Base-by-base conservation (phyloP, 306 rosid species). In the Nissolia schottii region DNA sequence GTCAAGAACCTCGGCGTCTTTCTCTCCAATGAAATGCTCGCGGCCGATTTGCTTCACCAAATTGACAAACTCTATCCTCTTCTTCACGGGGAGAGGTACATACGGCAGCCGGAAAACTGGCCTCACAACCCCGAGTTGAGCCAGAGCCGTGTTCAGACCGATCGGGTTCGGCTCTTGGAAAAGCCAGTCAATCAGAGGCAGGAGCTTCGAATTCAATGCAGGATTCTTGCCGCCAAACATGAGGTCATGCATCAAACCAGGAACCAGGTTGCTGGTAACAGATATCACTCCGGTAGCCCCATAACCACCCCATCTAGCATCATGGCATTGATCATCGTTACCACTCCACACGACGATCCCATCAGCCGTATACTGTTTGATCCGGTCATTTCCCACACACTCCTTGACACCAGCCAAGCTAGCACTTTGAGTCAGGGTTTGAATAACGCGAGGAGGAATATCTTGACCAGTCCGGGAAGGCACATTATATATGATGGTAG, bases 51-150 rank as follows among this genome's bases (percentile, higher is more conserved):
- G 56, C 77, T 84, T 76, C 28, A 92, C 92, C 87, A 92, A 69
- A n/a, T 80, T 79, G 66, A 92, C 89, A 78, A 89, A 92, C 57
- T 92, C 96, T 29, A 56, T 28, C 78, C 97, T 83, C 79, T 92
- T 83, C n/a, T 79, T 88, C 69, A 87, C 85, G 28, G 84, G 88
- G 28, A 86, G 82, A 25, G 97, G 98, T 22, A 93, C 89, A 82
- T 90, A 90, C 1, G 98, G 98, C 20, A 93, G 83, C 91, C 97
- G 77, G 83, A 93, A 93, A 66, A 93, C 88, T 4, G 96, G 98
- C 77, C 88, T 89, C 55, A 85, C 87, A n/a, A 87, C 91, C 40
- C 98, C 96, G 16, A 91, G 98, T 74, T 94, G 97, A 59, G 95
- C 96, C 32, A 92, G 92, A 8, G 94, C 97, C 0, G 92, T 87